phyloP scores from a whole-genome alignment of 2,329 filamentous ascomycete genomes.

The Metarhizium brunneum region DNA sequence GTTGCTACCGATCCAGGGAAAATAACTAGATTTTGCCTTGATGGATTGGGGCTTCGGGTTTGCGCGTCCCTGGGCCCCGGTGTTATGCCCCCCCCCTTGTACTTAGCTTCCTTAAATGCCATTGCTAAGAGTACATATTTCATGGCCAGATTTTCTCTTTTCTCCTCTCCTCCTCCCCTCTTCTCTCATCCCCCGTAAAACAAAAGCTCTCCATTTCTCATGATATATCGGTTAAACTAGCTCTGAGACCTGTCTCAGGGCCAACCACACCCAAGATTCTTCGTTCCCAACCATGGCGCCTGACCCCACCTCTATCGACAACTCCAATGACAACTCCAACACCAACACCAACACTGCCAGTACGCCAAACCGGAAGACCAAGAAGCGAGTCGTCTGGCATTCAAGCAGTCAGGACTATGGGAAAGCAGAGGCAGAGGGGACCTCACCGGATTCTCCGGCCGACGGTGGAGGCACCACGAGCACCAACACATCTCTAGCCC shows the following conservation, averaged over 20 bases:
- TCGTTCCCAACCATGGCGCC: constrained; percentile 12
- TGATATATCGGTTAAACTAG: constrained; percentile 2
- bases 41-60: neutral
- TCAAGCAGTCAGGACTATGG: constrained; percentile 15
- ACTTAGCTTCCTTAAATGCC: neutral
- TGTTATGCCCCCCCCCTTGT: constrained; percentile 1
- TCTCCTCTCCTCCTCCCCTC: neutral
- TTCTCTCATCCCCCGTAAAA: neutral
- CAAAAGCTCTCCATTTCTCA: neutral
- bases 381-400: constrained; percentile 32
- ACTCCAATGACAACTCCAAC: constrained; percentile 12
- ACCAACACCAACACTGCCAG: constrained; percentile 11
- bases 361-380: constrained; percentile 25
- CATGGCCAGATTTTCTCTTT: neutral
- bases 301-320: constrained; percentile 16
- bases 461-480: constrained; percentile 9
- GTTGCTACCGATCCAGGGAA: neutral
- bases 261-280: constrained; percentile 10
- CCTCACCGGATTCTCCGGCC: constrained; percentile 2
- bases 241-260: constrained; percentile 16
- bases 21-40: constrained; percentile 3
- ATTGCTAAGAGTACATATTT: neutral
- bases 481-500: constrained; percentile 10
- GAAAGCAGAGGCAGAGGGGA: constrained; percentile 11
- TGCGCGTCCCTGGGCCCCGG: neutral